Conservation (phyloP, 78 protist species). For the Salpingoeca rosetta region DNA sequence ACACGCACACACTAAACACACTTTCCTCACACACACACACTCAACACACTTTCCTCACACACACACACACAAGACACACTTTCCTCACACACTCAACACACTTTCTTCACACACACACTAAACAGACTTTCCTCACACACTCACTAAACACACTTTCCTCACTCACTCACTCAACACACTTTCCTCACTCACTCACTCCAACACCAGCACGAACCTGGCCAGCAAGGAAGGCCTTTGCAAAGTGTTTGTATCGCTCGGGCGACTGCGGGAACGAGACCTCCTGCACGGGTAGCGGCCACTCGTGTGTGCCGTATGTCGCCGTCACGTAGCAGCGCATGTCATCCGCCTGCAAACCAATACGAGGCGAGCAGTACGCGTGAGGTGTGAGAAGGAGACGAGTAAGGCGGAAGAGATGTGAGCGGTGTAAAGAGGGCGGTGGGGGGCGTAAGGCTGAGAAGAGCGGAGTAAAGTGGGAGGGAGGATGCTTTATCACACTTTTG, state of each 20-base stretch:
- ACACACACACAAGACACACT: too few relatives aligned
- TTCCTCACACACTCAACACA: too few relatives aligned
- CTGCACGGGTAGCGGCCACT: slow-evolving; percentile 2
- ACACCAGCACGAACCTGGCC: neutral
- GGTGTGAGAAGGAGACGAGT: neutral
- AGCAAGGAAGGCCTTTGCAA: slow-evolving; percentile 13
- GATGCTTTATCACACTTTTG: neutral
- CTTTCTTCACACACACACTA: too few relatives aligned
- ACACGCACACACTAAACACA: too few relatives aligned
- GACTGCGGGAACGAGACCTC: neutral
- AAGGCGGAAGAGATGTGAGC: neutral
- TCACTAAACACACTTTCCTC: too few relatives aligned
- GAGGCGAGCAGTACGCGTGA: too few relatives aligned
- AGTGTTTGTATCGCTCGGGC: neutral
- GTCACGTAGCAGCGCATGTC: neutral
- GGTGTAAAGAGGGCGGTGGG: neutral
- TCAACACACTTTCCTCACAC: too few relatives aligned
- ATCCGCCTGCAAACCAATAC: neutral
- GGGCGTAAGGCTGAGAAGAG: neutral
- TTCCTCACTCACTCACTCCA: too few relatives aligned
- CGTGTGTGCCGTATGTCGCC: neutral
- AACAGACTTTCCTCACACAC: too few relatives aligned
- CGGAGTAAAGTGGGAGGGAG: too few relatives aligned
- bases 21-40: too few relatives aligned
- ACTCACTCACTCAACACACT: too few relatives aligned